phyloP scores from a whole-genome alignment of 1,284 basidiomycete genomes.

The Sphagnurus paluster region DNA sequence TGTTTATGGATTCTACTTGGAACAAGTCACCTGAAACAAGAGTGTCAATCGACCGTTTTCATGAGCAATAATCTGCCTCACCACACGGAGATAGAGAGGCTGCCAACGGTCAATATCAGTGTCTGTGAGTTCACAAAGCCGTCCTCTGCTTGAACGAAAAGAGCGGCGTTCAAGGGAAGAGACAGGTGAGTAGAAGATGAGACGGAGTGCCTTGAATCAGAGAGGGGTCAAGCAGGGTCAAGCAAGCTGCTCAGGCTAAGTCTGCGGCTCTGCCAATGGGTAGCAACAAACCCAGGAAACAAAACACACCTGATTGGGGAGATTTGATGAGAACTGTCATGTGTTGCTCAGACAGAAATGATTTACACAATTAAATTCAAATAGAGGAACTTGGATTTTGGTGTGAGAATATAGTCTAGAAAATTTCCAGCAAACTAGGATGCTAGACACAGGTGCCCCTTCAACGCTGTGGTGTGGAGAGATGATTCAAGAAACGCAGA shows the following conservation, averaged over 20 bases:
- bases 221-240: no score
- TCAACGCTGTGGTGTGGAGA: neutral
- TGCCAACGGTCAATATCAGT: conserved; percentile 4
- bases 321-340: conserved; percentile 21
- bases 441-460: no score
- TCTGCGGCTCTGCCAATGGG: no score
- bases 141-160: conserved; percentile 25
- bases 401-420: no score
- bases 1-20: conserved; percentile 6
- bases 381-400: no score
- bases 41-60: neutral
- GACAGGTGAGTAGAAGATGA: conserved; percentile 1
- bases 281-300: no score
- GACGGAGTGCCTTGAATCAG: no score
- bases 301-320: conserved; percentile 12
- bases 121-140: neutral
- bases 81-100: neutral
- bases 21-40: neutral
- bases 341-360: conserved; percentile 10
- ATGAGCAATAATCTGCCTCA: neutral
- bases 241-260: no score
- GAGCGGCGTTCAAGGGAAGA: conserved; percentile 27
- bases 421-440: no score
- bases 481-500: no score
- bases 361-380: no score